phyloP scores from a whole-genome alignment of 768 basidiomycete species.

The Pholiota molesta region DNA sequence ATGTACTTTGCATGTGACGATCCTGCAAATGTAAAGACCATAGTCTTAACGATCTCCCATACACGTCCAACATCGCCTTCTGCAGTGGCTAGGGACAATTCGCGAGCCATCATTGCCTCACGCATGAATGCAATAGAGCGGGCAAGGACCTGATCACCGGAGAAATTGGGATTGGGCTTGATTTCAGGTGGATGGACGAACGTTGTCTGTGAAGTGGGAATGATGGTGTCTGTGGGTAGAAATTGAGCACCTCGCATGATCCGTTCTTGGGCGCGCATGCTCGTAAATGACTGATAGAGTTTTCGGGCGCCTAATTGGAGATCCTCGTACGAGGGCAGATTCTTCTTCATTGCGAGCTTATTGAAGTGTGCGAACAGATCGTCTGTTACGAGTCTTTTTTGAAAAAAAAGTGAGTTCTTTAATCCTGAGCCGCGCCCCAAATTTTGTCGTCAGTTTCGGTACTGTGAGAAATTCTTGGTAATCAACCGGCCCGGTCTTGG shows the following conservation, averaged over 20 bases:
- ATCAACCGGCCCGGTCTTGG: too few species aligned
- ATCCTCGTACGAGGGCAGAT: constrained; percentile 23
- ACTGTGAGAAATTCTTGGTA: too few species aligned
- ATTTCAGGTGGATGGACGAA: too few species aligned
- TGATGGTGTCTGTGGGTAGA: too few species aligned
- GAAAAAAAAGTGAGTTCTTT: too few species aligned
- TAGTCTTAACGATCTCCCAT: constrained; percentile 34
- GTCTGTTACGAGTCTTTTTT: too few species aligned
- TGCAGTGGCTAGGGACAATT: constrained; percentile 28
- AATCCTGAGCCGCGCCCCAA: too few species aligned
- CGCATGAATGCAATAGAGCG: constrained; percentile 28
- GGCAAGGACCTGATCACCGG: constrained; percentile 27
- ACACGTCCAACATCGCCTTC: constrained; percentile 36
- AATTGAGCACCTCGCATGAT: too few species aligned
- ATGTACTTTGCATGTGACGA: constrained; percentile 34
- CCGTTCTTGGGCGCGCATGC: constrained; percentile 8
- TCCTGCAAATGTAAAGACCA: constrained; percentile 33
- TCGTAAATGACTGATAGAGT: constrained; percentile 15
- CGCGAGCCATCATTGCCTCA: constrained; percentile 27
- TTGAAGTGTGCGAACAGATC: constrained; percentile 24
- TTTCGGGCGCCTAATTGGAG: constrained; percentile 16
- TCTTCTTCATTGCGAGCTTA: neutral
- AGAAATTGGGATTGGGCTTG: neutral
- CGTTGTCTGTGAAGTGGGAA: too few species aligned
- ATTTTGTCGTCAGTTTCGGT: too few species aligned